Base-by-base conservation (phyloP, 2,329 filamentous ascomycete genomes). In the Xylaria sp. region DNA sequence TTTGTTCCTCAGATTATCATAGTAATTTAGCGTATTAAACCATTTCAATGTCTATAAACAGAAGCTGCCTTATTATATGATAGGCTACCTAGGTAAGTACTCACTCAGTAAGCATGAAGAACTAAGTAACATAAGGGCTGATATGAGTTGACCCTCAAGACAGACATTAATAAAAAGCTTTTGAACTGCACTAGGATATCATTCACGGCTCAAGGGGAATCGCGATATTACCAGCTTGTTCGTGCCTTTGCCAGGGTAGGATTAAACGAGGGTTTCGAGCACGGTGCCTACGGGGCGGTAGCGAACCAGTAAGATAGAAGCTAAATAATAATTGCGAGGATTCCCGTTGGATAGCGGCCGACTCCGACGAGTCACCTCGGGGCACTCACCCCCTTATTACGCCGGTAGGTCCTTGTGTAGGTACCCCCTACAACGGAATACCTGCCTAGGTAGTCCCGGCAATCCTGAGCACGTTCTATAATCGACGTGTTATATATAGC, bases 341-440 rank as follows among this genome's bases (percentile, higher is more conserved):
- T 20, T 67, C 67, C 55, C 49, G 46, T 69, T 69, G 67, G 60
- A 56, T 64, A 39, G 62, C 69, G 69, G 69, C 64, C 63, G 52
- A 48, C 55, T 67, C 69, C 69, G 67, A 69, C 48, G 62, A 51
- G 28, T 48, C 59, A 25, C 18, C 15, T 55, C 52, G 52, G 25
- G 1, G 52, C 52, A 55, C 25, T 36, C 1, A 36, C 18, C 8
- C 18, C 15, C 41, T 46, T 6, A 43, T 18, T 43, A 46, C 15
- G 15, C 41, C 5, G 13, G 15, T n/a, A 12, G 9, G 13, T 15
- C 8, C 10, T 12, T 43, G 10, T 12, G 13, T 18, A 57, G 33
- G 33, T 41, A 57, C 20, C n/a, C n/a, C 7, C 15, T 46, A n/a
- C 41, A 46, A 46, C 41, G n/a, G 46, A 48, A n/a, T 48, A 48